Conservation (phyloP, 208 protist genomes). For the Leishmania tarentolae region DNA sequence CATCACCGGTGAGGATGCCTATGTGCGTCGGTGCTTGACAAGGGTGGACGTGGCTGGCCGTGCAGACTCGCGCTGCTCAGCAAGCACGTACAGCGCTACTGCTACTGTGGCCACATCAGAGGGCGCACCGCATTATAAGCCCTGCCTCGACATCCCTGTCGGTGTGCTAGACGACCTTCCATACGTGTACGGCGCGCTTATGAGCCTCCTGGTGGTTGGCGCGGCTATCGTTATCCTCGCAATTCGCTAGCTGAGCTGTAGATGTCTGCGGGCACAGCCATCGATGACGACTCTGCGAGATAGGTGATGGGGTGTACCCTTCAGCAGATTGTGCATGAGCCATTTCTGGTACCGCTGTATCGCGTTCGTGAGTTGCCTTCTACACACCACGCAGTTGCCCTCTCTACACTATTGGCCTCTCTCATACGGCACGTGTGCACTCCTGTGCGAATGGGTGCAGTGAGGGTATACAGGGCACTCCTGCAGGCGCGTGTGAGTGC, state of each 20-base stretch:
- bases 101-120: slow-evolving; percentile 3
- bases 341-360: not conserved
- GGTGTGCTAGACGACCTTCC: slow-evolving; percentile 56
- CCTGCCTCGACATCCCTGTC: slow-evolving; percentile 60
- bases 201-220: slow-evolving; percentile 55
- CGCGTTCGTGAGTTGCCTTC: not conserved
- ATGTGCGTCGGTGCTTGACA: slow-evolving; percentile 57
- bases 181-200: slow-evolving; percentile 57
- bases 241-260: slow-evolving; percentile 17
- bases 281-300: not conserved
- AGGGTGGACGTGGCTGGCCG: slow-evolving; percentile 28
- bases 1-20: slow-evolving; percentile 37
- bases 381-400: not conserved
- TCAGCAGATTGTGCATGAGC: not conserved
- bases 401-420: not conserved
- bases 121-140: not conserved
- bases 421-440: not conserved
- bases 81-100: slow-evolving; percentile 1
- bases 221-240: slow-evolving; percentile 41
- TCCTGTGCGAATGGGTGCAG: not conserved
- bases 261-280: not conserved
- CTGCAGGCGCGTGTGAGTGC: not conserved
- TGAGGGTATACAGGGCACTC: not conserved
- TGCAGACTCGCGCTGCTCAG: slow-evolving; percentile 20
- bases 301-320: not conserved